These are phyloP conservation scores for Picochlorum sp. DNA, from an alignment of 139 green algal genomes.

Conservation along the genomic window DNA sequence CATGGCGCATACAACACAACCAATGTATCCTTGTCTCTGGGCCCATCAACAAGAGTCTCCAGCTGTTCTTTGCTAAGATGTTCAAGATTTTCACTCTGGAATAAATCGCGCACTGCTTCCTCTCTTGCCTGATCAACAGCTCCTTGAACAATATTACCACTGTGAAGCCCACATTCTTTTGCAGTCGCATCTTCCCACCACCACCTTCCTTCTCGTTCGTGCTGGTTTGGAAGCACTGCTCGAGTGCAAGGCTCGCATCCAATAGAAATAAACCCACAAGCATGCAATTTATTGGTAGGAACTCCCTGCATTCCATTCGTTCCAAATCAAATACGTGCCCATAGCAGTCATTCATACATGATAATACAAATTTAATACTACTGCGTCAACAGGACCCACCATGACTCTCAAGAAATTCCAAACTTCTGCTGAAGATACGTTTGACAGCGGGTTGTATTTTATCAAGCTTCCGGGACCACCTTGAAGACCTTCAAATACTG, in stretches of 20 bases:
- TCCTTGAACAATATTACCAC: conserved; percentile 60
- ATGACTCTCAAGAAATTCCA: conserved; percentile 97
- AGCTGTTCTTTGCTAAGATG: conserved; percentile 47
- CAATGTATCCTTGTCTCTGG: conserved; percentile 60
- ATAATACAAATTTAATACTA: conserved; percentile 30
- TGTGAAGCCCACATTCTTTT: conserved; percentile 97
- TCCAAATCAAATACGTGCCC: too few relatives aligned
- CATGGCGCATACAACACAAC: conserved; percentile 91
- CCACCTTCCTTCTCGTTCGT: conserved; percentile 95
- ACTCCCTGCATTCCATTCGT: conserved; percentile 31
- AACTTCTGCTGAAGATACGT: conserved; percentile 74
- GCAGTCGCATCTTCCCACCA: conserved; percentile 94
- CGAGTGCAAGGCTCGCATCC: conserved; percentile 95
- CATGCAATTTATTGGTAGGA: conserved; percentile 87
- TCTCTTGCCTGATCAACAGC: conserved; percentile 17
- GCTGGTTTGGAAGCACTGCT: conserved; percentile 90
- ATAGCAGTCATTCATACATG: neutral
- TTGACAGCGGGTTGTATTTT: conserved; percentile 97
- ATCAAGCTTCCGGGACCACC: conserved; percentile 76
- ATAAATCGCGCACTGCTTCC: conserved; percentile 49
- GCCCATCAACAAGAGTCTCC: conserved; percentile 35
- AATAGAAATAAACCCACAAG: conserved; percentile 86
- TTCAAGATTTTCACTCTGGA: conserved; percentile 30
- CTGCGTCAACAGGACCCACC: too few relatives aligned
- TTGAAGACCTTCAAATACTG: conserved; percentile 76